Base-by-base conservation (phyloP, 2,329 filamentous ascomycete species). In the Stemphylium lycopersici region DNA sequence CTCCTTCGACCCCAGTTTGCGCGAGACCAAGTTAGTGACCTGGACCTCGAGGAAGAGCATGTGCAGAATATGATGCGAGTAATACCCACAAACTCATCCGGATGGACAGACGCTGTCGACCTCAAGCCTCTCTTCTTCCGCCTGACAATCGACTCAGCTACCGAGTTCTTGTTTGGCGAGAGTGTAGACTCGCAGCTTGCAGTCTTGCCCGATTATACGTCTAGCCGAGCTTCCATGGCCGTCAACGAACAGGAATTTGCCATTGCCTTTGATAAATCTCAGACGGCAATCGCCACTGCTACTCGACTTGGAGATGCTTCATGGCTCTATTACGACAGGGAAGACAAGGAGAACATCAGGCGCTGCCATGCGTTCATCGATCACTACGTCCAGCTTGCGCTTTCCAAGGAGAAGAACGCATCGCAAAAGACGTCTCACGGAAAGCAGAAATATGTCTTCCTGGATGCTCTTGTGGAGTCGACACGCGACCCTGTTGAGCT, bases 401-500 rank as follows among this genome's bases (percentile, higher is more conserved):
- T 69, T 2, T 58, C 52, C 5, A 62, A 67, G 38, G 56, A 62
- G 40, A 64, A 63, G 46, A 47, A 29, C 1, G 20, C 46, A 16
- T 45, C 38, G 10, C 41, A 58, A 33, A 45, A 48, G 3, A 75
- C 12, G 2, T 48, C 53, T 2, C 32, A 32, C 13, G 63, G 58
- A 20, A 69, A 70, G 41, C 55, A 59, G 42, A 67, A 63, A 46
- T 92, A 93, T 73, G 93, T 90, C 2, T 96, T 96, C 78, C 82
- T 96, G 13, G 89, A 96, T 73, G 90, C 90, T 20, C 83, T 96
- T 1, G 90, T 89, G 38, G 81, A 84, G 44, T 91, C 90, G 74
- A 96, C 91, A 0, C 84, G 89, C 34, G 77, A 81, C 54, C 73
- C 77, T 22, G 82, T 82, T 42, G 84, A 92, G 2, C 82, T 97